Evolutionary conservation across 805 yeast genomes (phyloP).

Genomic region (Starmerella riodocensis): DNA sequence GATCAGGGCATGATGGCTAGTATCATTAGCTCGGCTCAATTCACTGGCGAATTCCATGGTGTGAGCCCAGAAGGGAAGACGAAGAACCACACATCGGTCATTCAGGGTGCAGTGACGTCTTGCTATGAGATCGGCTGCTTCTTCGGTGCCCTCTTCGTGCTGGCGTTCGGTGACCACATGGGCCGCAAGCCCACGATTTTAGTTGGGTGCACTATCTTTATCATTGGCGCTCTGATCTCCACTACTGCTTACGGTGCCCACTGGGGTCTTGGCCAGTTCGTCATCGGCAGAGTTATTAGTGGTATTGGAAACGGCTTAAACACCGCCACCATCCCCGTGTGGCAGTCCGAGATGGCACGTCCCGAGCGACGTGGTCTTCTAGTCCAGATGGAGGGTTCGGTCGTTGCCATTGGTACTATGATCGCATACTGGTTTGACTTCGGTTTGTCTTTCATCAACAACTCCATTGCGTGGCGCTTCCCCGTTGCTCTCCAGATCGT

Average conservation of each 20-base stretch:
- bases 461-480: constrained; percentile 51
- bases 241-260: constrained; percentile 35
- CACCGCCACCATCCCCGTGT: constrained; percentile 71
- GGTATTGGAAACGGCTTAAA: constrained; percentile 68
- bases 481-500: constrained; percentile 63
- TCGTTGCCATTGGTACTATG: constrained; percentile 60
- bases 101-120: constrained; percentile 49
- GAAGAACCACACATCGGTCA: constrained; percentile 39
- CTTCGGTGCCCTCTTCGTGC: constrained; percentile 53
- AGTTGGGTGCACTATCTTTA: constrained; percentile 42
- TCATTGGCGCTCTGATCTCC: constrained; percentile 48
- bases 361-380: constrained; percentile 54
- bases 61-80: constrained; percentile 4
- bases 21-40: constrained; percentile 41
- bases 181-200: constrained; percentile 58
- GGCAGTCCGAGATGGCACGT: constrained; percentile 64
- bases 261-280: constrained; percentile 49
- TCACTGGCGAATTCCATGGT: constrained; percentile 47
- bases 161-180: constrained; percentile 44
- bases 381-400: constrained; percentile 58
- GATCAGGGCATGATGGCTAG: constrained; percentile 26
- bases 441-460: constrained; percentile 48
- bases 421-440: constrained; percentile 66
- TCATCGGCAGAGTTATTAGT: constrained; percentile 56
- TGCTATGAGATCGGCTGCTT: constrained; percentile 62